Conservation (phyloP, 805 yeast species). For the Wickerhamiella kazuoi region DNA sequence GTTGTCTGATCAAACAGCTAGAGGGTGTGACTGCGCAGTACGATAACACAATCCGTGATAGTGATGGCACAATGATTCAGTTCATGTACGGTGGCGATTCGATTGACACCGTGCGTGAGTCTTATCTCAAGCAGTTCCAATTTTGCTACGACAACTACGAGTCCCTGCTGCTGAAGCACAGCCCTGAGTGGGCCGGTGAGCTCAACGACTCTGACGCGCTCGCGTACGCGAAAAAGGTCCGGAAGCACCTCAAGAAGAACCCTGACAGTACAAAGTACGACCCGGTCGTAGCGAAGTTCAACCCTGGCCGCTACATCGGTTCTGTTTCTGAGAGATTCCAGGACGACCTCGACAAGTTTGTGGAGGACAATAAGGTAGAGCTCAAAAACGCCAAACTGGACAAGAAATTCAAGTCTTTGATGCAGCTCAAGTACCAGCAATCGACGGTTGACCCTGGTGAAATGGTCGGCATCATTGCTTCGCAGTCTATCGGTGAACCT, state of each 20-base stretch:
- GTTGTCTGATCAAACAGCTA: slow-evolving; percentile 93
- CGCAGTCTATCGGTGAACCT: slow-evolving; percentile 98
- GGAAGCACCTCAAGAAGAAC: slow-evolving; percentile 45
- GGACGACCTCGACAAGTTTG: slow-evolving; percentile 54
- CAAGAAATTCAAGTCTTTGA: slow-evolving; percentile 82
- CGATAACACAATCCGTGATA: slow-evolving; percentile 90
- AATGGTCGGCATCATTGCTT: slow-evolving; percentile 94
- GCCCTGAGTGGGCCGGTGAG: slow-evolving; percentile 54
- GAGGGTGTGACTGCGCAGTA: slow-evolving; percentile 92
- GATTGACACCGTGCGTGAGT: slow-evolving; percentile 83
- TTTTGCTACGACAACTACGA: slow-evolving; percentile 87
- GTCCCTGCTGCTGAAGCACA: slow-evolving; percentile 68
- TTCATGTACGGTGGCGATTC: slow-evolving; percentile 97
- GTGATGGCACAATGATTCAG: slow-evolving; percentile 85
- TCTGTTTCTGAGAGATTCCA: slow-evolving; percentile 84
- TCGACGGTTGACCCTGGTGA: slow-evolving; percentile 93
- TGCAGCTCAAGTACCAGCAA: slow-evolving; percentile 97
- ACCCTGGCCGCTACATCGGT: slow-evolving; percentile 82
- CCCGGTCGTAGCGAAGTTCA: slow-evolving; percentile 70
- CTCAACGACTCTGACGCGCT: slow-evolving; percentile 74
- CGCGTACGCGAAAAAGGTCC: slow-evolving; percentile 63
- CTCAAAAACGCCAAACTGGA: slow-evolving; percentile 29
- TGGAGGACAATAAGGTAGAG: slow-evolving; percentile 34
- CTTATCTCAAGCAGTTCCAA: slow-evolving; percentile 81
- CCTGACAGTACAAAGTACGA: slow-evolving; percentile 46